Conservation (phyloP, 2,329 filamentous ascomycete species). For the Incumbomyces lentus region DNA sequence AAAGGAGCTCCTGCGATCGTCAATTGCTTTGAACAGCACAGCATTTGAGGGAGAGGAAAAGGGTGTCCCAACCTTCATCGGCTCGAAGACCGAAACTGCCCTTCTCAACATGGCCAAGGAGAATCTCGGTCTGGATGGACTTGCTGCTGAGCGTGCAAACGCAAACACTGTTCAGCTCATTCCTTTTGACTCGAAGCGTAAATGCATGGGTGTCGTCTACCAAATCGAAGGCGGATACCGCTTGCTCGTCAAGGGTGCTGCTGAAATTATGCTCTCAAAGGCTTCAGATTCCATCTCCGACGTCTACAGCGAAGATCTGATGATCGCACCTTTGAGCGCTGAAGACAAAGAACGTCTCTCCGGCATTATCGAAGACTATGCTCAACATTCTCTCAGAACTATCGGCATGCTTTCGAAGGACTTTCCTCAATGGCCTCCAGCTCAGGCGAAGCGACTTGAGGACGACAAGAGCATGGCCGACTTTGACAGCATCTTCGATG, state of each 20-base stretch:
- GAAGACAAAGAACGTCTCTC: conserved; percentile 23
- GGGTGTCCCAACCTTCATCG: conserved; percentile 56
- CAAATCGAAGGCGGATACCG: conserved; percentile 32
- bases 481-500: conserved; percentile 57
- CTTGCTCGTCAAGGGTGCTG: conserved; percentile 39
- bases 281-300: conserved; percentile 27
- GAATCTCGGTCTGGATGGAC: conserved; percentile 53
- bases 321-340: conserved; percentile 16
- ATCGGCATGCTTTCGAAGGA: conserved; percentile 67
- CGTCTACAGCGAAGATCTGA: conserved; percentile 18
- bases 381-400: conserved; percentile 55
- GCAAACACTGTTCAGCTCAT: conserved; percentile 56
- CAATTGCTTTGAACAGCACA: conserved; percentile 48
- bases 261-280: conserved; percentile 35
- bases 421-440: conserved; percentile 58
- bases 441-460: conserved; percentile 43
- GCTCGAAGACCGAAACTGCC: conserved; percentile 69
- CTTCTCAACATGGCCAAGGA: conserved; percentile 59
- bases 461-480: conserved; percentile 53
- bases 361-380: conserved; percentile 32
- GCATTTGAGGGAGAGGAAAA: conserved; percentile 67
- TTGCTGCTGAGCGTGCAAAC: conserved; percentile 53
- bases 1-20: conserved; percentile 30
- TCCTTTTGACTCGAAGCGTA: conserved; percentile 65
- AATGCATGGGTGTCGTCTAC: conserved; percentile 49